phyloP scores from a whole-genome alignment of 805 yeast species.

The Nakazawaea siamensis region DNA sequence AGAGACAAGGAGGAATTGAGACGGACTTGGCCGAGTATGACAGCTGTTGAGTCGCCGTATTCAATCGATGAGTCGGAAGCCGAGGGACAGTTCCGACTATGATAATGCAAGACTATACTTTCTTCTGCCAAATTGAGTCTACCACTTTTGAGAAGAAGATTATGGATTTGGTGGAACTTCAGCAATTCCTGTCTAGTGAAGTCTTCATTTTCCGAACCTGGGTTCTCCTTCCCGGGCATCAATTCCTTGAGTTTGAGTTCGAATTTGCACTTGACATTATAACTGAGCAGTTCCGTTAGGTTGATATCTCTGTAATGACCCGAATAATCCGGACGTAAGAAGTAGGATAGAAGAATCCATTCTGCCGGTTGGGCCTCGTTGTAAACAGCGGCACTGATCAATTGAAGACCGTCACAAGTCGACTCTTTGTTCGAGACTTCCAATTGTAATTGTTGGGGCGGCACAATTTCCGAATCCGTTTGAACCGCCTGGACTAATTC shows the following conservation, averaged over 20 bases:
- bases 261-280: constrained; percentile 12
- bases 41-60: constrained; percentile 13
- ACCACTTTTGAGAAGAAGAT: constrained; percentile 10
- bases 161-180: constrained; percentile 9
- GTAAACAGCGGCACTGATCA: constrained; percentile 31
- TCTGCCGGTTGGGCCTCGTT: constrained; percentile 30
- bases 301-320: constrained; percentile 31
- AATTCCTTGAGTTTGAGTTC: constrained; percentile 8
- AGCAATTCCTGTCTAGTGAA: constrained; percentile 10
- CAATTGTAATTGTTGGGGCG: too few species aligned
- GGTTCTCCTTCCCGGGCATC: constrained; percentile 7
- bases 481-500: constrained; percentile 28
- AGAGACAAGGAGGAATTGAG: background rate
- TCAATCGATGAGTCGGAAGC: background rate
- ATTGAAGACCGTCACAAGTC: constrained; percentile 18
- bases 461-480: constrained; percentile 8
- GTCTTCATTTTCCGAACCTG: constrained; percentile 7
- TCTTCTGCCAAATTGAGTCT: constrained; percentile 7
- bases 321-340: constrained; percentile 42
- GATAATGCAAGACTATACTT: constrained; percentile 15
- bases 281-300: constrained; percentile 31
- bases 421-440: background rate
- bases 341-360: constrained; percentile 43
- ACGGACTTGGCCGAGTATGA: background rate
- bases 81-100: constrained; percentile 17